A percentile compares a stretch with the other conserved stretches of the same genome.
Conservation (phyloP, 2,329 filamentous ascomycete genomes). For the Periglandula ipomoeae region DNA sequence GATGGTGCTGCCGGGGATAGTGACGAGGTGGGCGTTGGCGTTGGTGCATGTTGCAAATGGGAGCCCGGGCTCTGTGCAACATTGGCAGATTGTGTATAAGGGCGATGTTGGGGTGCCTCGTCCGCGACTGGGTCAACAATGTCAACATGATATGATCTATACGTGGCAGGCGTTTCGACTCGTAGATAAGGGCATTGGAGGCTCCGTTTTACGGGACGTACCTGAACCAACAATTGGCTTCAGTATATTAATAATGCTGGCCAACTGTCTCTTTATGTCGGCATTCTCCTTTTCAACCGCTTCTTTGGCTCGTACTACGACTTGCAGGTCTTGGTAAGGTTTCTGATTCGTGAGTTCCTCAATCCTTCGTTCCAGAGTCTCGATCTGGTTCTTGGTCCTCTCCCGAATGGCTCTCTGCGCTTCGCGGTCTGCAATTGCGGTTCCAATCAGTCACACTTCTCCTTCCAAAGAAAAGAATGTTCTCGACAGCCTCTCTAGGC, state of each 20-base stretch:
- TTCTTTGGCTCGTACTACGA: slow-evolving; percentile 66
- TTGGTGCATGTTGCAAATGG: not conserved
- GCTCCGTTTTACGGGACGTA: too few species aligned
- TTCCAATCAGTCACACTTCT: slow-evolving; percentile 3
- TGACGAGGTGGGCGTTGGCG: not conserved
- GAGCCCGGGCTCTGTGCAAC: not conserved
- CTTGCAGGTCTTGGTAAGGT: slow-evolving; percentile 75
- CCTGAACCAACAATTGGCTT: slow-evolving; percentile 43
- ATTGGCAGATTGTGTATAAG: not conserved
- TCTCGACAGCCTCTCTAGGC: too few species aligned
- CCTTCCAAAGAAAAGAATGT: too few species aligned
- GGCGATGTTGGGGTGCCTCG: not conserved
- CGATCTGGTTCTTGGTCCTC: slow-evolving; percentile 72
- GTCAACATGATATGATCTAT: not conserved
- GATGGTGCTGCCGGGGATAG: not conserved
- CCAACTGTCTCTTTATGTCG: slow-evolving; percentile 62
- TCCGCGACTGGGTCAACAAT: not conserved
- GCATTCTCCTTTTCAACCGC: slow-evolving; percentile 69
- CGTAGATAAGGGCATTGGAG: too few species aligned
- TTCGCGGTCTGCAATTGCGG: slow-evolving; percentile 56
- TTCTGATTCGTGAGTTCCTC: slow-evolving; percentile 69
- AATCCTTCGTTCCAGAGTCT: slow-evolving; percentile 62
- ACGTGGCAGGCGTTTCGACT: not conserved
- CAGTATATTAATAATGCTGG: slow-evolving; percentile 54
- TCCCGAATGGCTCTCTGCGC: slow-evolving; percentile 79